Percentiles rank a stretch among this genome's conserved stretches.
phyloP scores from a whole-genome alignment of 2,329 filamentous ascomycete genomes.

The Pseudohalonectria lignicola region DNA sequence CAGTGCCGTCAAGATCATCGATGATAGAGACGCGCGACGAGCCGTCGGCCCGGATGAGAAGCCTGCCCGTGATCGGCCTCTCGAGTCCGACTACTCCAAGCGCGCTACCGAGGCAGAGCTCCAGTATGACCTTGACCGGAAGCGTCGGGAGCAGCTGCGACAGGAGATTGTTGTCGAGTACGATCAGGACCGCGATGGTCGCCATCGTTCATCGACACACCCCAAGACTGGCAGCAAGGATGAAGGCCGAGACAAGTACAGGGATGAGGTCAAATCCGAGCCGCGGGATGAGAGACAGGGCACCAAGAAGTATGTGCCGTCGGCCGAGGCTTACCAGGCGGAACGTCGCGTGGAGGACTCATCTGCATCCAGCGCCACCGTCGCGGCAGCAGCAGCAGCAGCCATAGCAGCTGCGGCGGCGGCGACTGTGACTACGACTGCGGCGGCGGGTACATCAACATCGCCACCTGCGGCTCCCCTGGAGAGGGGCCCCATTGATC shows the following conservation, averaged over 20 bases:
- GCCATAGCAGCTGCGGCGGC: no score
- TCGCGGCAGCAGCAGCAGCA: no score
- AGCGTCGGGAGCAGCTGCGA: slow-evolving; percentile 1
- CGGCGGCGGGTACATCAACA: no score
- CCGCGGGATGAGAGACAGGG: background rate
- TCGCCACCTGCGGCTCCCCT: no score
- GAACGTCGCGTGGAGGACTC: background rate
- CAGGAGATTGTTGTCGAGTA: slow-evolving; percentile 1
- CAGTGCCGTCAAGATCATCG: slow-evolving; percentile 7
- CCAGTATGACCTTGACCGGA: slow-evolving; percentile 4
- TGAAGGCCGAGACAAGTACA: slow-evolving; percentile 2
- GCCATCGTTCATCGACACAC: background rate
- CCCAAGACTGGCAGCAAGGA: slow-evolving; percentile 3
- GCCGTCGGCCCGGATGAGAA: slow-evolving; percentile 4
- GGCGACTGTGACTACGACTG: no score
- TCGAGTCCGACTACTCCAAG: slow-evolving; percentile 1
- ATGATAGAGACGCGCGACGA: slow-evolving; percentile 8
- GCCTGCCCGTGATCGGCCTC: no score
- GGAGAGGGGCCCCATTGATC: slow-evolving; percentile 41
- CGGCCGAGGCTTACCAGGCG: slow-evolving; percentile 7
- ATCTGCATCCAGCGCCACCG: background rate
- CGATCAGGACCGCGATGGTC: background rate
- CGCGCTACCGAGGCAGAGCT: background rate
- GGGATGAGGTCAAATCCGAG: slow-evolving; percentile 14
- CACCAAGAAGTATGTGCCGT: slow-evolving; percentile 5